These are phyloP conservation scores for Cardiospermum halicacabum DNA, from an alignment of 345 rosid species.

Conservation along the genomic window DNA sequence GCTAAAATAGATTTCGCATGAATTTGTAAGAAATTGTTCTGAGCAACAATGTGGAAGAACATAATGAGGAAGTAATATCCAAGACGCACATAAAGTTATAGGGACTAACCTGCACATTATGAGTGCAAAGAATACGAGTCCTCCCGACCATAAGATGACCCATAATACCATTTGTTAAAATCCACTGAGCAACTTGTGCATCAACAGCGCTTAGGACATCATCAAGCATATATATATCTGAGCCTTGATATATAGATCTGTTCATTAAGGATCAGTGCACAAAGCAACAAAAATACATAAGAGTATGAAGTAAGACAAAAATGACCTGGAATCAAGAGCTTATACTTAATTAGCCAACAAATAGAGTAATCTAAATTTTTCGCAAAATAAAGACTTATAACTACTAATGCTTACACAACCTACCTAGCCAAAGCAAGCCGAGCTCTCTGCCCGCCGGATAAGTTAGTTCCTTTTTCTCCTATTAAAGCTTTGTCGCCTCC, in stretches of 20 bases:
- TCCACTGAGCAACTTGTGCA: slow-evolving; percentile 84
- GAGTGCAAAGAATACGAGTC: slow-evolving; percentile 79
- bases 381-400: not conserved
- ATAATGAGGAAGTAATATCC: not conserved
- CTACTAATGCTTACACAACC: slow-evolving; percentile 36
- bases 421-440: slow-evolving; percentile 97
- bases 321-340: not conserved
- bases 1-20: not conserved
- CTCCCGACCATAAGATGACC: slow-evolving; percentile 56
- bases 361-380: not conserved
- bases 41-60: not conserved
- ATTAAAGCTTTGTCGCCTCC: slow-evolving; percentile 80
- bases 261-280: not conserved
- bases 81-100: not conserved
- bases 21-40: not conserved
- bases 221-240: slow-evolving; percentile 68
- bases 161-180: slow-evolving; percentile 59
- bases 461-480: slow-evolving; percentile 85
- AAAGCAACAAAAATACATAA: slow-evolving; percentile 5
- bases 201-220: slow-evolving; percentile 96
- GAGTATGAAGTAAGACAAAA: not conserved
- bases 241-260: slow-evolving; percentile 76
- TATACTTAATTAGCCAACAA: not conserved
- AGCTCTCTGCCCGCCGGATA: slow-evolving; percentile 97
- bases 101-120: slow-evolving; percentile 64